Evolutionary conservation across 2,329 filamentous ascomycete genomes (phyloP).

Genomic region (Zymoseptoria ardabiliae): DNA sequence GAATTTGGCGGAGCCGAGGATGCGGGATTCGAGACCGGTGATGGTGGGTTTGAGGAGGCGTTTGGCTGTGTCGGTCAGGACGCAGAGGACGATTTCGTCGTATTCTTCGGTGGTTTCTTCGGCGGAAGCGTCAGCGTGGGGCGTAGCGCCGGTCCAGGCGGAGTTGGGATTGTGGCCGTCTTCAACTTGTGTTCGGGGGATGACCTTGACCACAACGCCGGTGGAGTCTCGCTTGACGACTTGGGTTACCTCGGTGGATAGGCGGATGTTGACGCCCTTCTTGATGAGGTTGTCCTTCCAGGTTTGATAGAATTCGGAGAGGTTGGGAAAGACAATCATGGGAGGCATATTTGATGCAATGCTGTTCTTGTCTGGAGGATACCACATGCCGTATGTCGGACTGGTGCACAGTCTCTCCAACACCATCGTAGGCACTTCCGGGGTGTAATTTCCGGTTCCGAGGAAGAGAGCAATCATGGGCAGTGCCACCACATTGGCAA

Average conservation of each 20-base stretch:
- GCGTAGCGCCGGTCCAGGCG: conserved; percentile 32
- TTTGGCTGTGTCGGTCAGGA: conserved; percentile 50
- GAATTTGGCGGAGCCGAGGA: conserved; percentile 65
- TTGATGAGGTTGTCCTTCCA: conserved; percentile 50
- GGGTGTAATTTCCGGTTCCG: conserved; percentile 67
- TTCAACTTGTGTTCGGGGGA: conserved; percentile 36
- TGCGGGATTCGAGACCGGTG: conserved; percentile 54
- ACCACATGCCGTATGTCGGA: conserved; percentile 55
- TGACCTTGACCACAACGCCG: conserved; percentile 45
- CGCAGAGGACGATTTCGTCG: conserved; percentile 61
- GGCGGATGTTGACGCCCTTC: conserved; percentile 50
- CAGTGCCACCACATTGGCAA: conserved; percentile 62
- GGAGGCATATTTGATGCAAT: conserved; percentile 46
- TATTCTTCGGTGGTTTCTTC: conserved; percentile 45
- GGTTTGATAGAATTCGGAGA: conserved; percentile 53
- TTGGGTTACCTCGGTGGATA: conserved; percentile 49
- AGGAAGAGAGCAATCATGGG: conserved; percentile 67
- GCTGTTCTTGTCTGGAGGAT: conserved; percentile 42
- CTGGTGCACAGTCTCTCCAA: conserved; percentile 47
- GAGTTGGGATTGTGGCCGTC: conserved; percentile 42
- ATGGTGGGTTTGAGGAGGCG: conserved; percentile 52
- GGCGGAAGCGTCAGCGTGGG: conserved; percentile 35
- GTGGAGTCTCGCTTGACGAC: conserved; percentile 46
- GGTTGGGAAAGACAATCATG: conserved; percentile 57
- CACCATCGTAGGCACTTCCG: conserved; percentile 62